Conservation (phyloP, 495 filamentous ascomycete genomes). For the Aspergillus bertholletiae region DNA sequence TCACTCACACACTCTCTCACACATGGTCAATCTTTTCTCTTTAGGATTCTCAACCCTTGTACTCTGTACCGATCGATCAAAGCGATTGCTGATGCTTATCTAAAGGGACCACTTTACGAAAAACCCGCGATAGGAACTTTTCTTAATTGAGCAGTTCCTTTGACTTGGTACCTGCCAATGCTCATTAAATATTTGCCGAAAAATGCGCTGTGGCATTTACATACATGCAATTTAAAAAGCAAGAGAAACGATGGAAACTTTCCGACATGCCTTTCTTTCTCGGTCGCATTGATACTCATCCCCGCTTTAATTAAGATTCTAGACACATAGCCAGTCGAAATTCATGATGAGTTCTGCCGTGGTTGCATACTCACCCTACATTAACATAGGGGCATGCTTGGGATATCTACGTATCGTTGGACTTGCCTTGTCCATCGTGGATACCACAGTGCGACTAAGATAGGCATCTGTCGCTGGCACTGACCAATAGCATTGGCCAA, state of each 20-base stretch:
- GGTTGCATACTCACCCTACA: background rate
- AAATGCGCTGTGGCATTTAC: background rate
- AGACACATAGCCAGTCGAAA: constrained; percentile 1
- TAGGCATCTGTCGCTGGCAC: background rate
- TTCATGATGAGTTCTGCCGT: background rate
- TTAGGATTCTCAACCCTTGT: background rate
- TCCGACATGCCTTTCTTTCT: background rate
- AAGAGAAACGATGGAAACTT: background rate
- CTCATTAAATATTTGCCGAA: background rate
- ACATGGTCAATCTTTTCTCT: background rate
- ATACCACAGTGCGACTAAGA: background rate
- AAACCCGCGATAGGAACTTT: background rate
- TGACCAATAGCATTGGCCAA: background rate
- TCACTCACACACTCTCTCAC: background rate
- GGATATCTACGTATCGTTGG: background rate
- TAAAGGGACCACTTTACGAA: background rate
- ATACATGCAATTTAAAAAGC: background rate
- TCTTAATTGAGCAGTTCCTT: background rate
- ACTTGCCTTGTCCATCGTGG: background rate
- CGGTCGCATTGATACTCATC: constrained; percentile 1
- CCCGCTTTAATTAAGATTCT: background rate
- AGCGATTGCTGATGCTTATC: background rate
- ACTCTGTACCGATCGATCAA: background rate
- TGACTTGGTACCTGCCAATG: background rate
- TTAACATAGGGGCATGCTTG: background rate